Base-by-base conservation (phyloP, 2,329 filamentous ascomycete species). In the Fusarium sp. region DNA sequence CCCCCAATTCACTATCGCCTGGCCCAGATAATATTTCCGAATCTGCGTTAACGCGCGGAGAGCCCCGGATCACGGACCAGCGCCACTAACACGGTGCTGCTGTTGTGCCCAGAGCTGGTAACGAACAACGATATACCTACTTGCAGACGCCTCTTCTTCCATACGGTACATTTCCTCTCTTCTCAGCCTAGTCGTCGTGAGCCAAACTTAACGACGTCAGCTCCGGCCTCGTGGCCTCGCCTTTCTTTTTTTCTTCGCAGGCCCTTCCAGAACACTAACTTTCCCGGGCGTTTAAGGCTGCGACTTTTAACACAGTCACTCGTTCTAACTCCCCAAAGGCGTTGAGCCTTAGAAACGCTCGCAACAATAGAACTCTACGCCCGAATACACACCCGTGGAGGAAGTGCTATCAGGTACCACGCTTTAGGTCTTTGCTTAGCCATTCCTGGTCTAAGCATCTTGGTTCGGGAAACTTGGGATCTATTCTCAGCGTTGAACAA, bases 1-100 rank as follows among this genome's bases (percentile, higher is more conserved):
- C 71, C 66, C 72, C 77, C 73, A 77, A 78, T 77, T 74, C 78
- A 78, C 75, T 81, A 81, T 79, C 30, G 77, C 77, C 75, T 77
- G 75, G 79, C 81, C 81, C 77, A 83, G 78, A 82, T 81, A 81
- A 83, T 84, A 84, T 82, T 83, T 81, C 83, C 83, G 82, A 83
- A 80, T 81, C 77, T 82, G 81, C 77, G 82, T 81, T 81, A 81
- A 80, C 78, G 79, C 77, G 79, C 79, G 79, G 80, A 81, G 79
- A 82, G 80, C 80, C 81, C 83, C 81, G 80, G 79, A 80, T 76
- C 76, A 77, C 77, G 76, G 75, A 73, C 76, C 71, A 77, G 72
- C 75, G 75, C 76, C 78, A 78, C 78, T 77, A 76, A 75, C 75
- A 76, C 73, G 69, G 73, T 71, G 71, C 73, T 75, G 76, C 68